Conservation (phyloP, 352 stramenopile species). For the Phytophthora tubulina region DNA sequence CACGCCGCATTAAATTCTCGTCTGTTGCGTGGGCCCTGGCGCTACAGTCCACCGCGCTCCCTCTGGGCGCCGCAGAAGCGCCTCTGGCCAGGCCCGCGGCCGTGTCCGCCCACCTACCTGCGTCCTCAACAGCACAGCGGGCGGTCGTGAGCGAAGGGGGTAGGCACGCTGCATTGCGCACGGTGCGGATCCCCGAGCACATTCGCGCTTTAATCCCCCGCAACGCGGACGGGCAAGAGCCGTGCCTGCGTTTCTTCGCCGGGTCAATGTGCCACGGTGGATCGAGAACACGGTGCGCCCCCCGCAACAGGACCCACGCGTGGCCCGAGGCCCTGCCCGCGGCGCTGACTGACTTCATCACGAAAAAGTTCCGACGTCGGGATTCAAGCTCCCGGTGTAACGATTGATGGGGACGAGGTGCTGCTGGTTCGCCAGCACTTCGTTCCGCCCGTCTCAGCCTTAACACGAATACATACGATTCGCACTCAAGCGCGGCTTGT, state of each 20-base stretch:
- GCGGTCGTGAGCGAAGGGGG: neutral
- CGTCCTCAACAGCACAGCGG: too few relatives aligned
- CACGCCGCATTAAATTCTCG: neutral
- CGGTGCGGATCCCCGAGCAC: neutral
- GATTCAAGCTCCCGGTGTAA: neutral
- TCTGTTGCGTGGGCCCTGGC: neutral
- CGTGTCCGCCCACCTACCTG: too few relatives aligned
- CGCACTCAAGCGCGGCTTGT: too few relatives aligned
- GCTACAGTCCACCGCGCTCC: too few relatives aligned
- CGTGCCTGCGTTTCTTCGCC: neutral
- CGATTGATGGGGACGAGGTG: slow-evolving; percentile 4
- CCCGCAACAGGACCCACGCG: neutral
- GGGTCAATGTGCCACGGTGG: neutral
- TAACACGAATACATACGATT: slow-evolving; percentile 4
- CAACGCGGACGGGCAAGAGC: neutral
- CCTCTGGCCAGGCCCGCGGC: too few relatives aligned
- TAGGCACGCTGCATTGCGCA: neutral
- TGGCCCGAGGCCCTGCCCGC: neutral
- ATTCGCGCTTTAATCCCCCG: neutral
- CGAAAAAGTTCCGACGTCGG: neutral
- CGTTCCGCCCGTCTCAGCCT: neutral
- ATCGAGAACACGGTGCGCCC: neutral
- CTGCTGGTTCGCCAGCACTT: neutral
- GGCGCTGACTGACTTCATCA: neutral
- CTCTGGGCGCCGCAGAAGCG: too few relatives aligned